Evolutionary conservation across 495 filamentous ascomycete species (phyloP), one percentile per base, ranked within the genome.

Genomic region (Penicillium nucicola): DNA sequence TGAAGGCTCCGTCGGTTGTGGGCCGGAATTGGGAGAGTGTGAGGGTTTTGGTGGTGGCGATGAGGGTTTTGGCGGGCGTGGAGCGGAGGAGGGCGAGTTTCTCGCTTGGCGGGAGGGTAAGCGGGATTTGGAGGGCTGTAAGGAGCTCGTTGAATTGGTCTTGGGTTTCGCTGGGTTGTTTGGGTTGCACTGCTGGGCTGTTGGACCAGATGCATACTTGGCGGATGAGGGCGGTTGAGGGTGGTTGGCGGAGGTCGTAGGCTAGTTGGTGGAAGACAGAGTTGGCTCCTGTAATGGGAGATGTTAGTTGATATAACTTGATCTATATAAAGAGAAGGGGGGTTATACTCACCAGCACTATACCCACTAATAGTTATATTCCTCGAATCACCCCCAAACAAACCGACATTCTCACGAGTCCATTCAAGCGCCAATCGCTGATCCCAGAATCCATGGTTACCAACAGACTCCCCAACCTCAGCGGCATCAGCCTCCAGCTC

Each of bases 401-500:
- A 69, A 17, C 61, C 67, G 37, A 83, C 78, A 58, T 86, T 84
- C 30, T 81, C 71, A 52, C 72, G 67, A 1, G 84, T 80, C 86
- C 86, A 89, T 65, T 84, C 75, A 17, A 89, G 66, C 37, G 81
- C 65, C 22, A 81, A 58, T 50, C 79, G 73, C 58, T 89, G 86
- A 59, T 90, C 86, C 69, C 80, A 82, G 54, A 90, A 72, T 5
- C 86, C 86, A 23, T 86, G 64, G 57, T 90, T 90, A 18, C 86
- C 70, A 3, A 61, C 56, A 5, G 66, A 62, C 19, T 76, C 68
- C 0, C 53, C 52, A 2, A 52, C 61, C 12, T 77, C 28, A 0
- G 80, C 79, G 14, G 81, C 77, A 45, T 81, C 77, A 2, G 77
- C 74, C 12, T 75, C 73, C 18, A 83, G 22, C 54, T 76, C 75